A percentile compares a stretch with the other conserved stretches of the same genome.
Conservation (phyloP, 2,329 filamentous ascomycete genomes). For the Cladosporium austrohemisphaericum region DNA sequence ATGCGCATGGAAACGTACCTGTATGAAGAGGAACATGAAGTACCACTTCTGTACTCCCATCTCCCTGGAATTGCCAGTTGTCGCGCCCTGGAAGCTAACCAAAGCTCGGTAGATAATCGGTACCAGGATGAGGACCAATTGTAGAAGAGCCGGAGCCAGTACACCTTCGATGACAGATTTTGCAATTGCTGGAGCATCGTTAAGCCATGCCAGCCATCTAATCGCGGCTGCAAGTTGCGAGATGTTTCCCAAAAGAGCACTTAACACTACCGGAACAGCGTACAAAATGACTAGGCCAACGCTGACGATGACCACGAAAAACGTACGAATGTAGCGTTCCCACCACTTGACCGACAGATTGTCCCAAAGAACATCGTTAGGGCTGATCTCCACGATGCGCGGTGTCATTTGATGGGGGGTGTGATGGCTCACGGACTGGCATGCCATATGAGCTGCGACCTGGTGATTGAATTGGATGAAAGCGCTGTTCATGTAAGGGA, state of each 20-base stretch:
- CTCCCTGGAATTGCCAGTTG: conserved; percentile 74
- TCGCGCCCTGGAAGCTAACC: conserved; percentile 69
- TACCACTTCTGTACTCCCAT: conserved; percentile 89
- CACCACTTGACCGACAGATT: conserved; percentile 97
- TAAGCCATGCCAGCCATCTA: conserved; percentile 68
- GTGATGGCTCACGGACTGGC: conserved; percentile 86
- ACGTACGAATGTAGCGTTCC: conserved; percentile 74
- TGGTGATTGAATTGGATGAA: conserved; percentile 99
- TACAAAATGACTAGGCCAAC: conserved; percentile 78
- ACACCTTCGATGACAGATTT: conserved; percentile 77
- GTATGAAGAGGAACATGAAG: conserved; percentile 90
- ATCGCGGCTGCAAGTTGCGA: conserved; percentile 63
- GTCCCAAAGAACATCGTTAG: conserved; percentile 90
- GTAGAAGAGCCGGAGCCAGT: conserved; percentile 72
- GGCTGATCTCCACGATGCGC: conserved; percentile 86
- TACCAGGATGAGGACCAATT: conserved; percentile 73
- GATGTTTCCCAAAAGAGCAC: conserved; percentile 76
- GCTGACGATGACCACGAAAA: conserved; percentile 62
- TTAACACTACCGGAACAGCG: conserved; percentile 87
- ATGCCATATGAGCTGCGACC: conserved; percentile 96
- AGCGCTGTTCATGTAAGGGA: conserved; percentile 89
- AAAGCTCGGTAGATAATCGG: conserved; percentile 75
- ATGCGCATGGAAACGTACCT: conserved; percentile 39
- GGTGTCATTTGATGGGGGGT: conserved; percentile 91
- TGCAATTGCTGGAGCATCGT: conserved; percentile 56